phyloP scores from a whole-genome alignment of 2,329 filamentous ascomycete genomes.

The Colletotrichum nymphaeae region DNA sequence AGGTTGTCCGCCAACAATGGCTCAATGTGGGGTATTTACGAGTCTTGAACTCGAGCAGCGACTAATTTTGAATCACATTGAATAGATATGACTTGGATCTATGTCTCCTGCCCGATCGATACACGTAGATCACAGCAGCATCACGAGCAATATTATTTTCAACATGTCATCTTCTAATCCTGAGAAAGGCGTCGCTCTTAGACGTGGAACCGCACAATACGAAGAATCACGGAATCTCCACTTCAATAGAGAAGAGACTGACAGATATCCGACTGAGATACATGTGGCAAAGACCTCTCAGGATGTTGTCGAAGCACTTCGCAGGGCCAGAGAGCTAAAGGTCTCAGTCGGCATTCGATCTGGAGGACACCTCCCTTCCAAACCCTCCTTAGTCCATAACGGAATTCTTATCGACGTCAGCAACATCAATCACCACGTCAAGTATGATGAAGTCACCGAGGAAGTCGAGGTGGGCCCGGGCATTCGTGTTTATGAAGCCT shows the following conservation, averaged over 20 bases:
- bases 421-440: neutral
- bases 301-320: neutral
- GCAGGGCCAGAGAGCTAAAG: neutral
- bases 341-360: neutral
- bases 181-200: neutral
- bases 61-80: too few relatives aligned
- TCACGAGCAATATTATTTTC: too few relatives aligned
- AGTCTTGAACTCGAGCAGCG: too few relatives aligned
- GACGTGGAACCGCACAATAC: neutral
- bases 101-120: too few relatives aligned
- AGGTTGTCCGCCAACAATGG: too few relatives aligned
- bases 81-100: too few relatives aligned
- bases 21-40: too few relatives aligned
- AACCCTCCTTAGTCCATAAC: neutral
- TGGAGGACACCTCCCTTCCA: neutral
- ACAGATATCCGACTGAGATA: neutral
- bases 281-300: neutral
- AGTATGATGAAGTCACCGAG: neutral
- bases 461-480: neutral
- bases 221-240: neutral
- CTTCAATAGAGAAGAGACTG: neutral
- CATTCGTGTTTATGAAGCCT: neutral
- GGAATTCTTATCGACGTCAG: neutral
- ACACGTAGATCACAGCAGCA: too few relatives aligned
- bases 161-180: neutral